Percentiles rank a stretch among this genome's conserved stretches.
Evolutionary conservation across 495 filamentous ascomycete species (phyloP).

Genomic region (Xylaria grammica): DNA sequence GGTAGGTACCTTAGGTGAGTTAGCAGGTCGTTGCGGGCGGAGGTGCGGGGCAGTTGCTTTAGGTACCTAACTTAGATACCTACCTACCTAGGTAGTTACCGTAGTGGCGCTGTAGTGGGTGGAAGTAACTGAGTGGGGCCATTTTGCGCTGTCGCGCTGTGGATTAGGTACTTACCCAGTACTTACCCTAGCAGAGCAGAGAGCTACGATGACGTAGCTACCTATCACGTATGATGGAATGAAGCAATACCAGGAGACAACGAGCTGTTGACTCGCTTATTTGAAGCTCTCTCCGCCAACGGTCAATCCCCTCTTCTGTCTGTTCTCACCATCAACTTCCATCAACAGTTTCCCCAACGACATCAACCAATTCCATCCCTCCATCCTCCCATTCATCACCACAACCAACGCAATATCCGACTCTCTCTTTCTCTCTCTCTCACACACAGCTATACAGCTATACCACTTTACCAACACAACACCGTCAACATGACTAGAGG

Average conservation of each 20-base stretch:
- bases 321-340: slow-evolving; percentile 13
- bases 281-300: slow-evolving; percentile 33
- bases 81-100: too few relatives aligned
- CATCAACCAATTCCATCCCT: slow-evolving; percentile 4
- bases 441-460: background rate
- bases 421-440: background rate
- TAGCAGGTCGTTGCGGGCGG: background rate
- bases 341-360: background rate
- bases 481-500: slow-evolving; percentile 73
- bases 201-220: slow-evolving; percentile 36
- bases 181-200: too few relatives aligned
- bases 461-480: slow-evolving; percentile 17
- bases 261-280: slow-evolving; percentile 30
- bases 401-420: background rate
- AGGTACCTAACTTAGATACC: background rate
- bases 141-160: too few relatives aligned
- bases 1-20: background rate
- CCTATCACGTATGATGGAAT: slow-evolving; percentile 40
- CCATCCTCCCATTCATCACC: slow-evolving; percentile 1
- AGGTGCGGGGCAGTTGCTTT: background rate
- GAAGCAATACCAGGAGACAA: slow-evolving; percentile 30
- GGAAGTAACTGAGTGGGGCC: too few relatives aligned
- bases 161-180: too few relatives aligned
- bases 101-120: too few relatives aligned
- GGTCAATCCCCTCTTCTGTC: slow-evolving; percentile 12